Evolutionary conservation across 192 early-diverging fungal species (phyloP), one percentile per base, ranked within the genome.

Genomic region (Cetraspora pellucida): DNA sequence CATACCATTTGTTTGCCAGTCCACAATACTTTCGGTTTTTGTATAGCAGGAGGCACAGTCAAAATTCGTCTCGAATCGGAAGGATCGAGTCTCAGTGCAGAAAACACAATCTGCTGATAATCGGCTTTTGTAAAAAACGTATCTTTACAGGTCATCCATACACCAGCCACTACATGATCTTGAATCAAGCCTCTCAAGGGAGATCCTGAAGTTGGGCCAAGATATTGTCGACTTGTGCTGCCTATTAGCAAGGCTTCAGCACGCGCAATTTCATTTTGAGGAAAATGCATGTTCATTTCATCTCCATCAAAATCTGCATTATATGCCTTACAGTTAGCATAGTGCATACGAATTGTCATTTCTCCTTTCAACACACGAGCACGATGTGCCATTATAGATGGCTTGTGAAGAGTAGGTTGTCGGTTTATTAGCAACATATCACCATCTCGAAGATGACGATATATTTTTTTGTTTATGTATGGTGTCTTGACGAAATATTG

Each of bases 211-310:
- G 98, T 98, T 19, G 98, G 97, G 21, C 95, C 96, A 55, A 99
- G 87, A 86, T 99, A 99, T 84, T 98, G 97, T 72, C 90, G 86
- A 79, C 98, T 97, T 7, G 94, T 97, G 63, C 92, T 92, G 66
- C 96, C 97, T 80, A 99, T 98, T 83, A 96, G 81, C 82, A 92
- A 92, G 55, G 97, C 95, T 86, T 99, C 98, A 28, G 98, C 93
- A 65, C 97, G 90, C 6, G 95, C 98, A 55, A 95, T 85, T 82
- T 98, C 96, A 85, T 95, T 98, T 83, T 99, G 98, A 54, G 97
- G 96, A 82, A 99, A 99, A 89, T 99, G 98, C 77, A 97, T 91
- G 86, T 99, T 99, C 98, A 99, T 99, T 87, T 99, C 98, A 87
- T 98, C 98, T 79, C 98, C 98, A 83, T 99, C 98, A 89, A 99